Conservation (phyloP, 129 eudicot species). For the Lactuca saligna region DNA sequence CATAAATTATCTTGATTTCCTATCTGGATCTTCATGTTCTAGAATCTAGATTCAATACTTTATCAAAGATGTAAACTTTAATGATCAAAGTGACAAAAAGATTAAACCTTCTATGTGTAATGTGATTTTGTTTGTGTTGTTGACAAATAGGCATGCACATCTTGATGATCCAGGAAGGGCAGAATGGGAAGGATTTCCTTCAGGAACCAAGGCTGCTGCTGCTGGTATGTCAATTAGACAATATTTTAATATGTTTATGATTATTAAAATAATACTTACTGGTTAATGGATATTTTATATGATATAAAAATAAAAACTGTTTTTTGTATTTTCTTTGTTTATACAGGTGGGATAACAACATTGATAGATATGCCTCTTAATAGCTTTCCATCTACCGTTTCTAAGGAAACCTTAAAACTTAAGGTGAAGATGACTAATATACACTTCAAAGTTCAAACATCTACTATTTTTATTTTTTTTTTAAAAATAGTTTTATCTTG, state of each 20-base stretch:
- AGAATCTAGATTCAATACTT: background rate
- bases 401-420: constrained; percentile 77
- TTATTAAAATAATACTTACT: too few relatives aligned
- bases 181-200: constrained; percentile 99
- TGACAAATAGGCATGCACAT: constrained; percentile 75
- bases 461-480: background rate
- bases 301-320: background rate
- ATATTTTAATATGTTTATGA: too few relatives aligned
- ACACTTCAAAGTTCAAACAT: constrained; percentile 6
- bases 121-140: constrained; percentile 4
- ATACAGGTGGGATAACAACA: constrained; percentile 90
- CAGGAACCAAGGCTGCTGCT: constrained; percentile 98
- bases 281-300: too few relatives aligned
- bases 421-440: constrained; percentile 53
- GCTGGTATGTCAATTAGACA: constrained; percentile 54
- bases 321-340: background rate
- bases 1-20: constrained; percentile 6
- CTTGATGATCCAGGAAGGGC: constrained; percentile 96
- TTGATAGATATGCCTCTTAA: constrained; percentile 97
- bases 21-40: background rate
- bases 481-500: background rate
- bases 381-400: constrained; percentile 79
- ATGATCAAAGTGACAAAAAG: background rate
- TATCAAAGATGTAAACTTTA: constrained; percentile 16
- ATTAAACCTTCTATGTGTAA: constrained; percentile 6